These are phyloP conservation scores for Escovopsis sp. DNA, from an alignment of 2,329 filamentous ascomycete genomes.

Conservation along the genomic window DNA sequence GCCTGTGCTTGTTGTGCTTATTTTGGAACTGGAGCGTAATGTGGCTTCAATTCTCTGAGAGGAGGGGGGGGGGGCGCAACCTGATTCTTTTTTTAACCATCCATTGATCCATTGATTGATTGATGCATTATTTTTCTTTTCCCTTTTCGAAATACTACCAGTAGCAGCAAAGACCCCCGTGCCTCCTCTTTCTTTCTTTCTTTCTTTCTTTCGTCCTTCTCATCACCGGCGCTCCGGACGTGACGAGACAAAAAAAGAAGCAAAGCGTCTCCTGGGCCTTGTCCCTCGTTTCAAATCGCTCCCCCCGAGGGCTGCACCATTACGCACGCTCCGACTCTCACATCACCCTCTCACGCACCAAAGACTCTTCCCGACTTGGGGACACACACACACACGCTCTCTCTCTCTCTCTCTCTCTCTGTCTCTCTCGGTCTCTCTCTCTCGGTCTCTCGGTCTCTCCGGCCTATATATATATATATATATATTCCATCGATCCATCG, in stretches of 20 bases:
- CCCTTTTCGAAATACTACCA: background rate
- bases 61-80: too few species aligned
- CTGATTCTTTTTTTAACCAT: too few species aligned
- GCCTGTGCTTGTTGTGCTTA: too few species aligned
- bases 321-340: background rate
- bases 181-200: background rate
- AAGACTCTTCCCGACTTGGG: too few species aligned
- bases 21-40: too few species aligned
- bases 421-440: background rate
- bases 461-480: too few species aligned
- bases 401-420: background rate
- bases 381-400: background rate
- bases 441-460: background rate
- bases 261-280: conserved; percentile 5
- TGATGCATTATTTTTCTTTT: background rate
- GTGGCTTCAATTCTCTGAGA: too few species aligned
- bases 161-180: too few species aligned
- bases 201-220: background rate
- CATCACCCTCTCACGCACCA: background rate
- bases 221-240: too few species aligned
- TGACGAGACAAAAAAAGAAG: too few species aligned
- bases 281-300: conserved; percentile 1
- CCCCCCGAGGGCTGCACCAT: conserved; percentile 3
- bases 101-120: too few species aligned
- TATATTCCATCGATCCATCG: background rate